A percentile compares a stretch with the other conserved stretches of the same genome.
Conservation (phyloP, 257 asterid species). For the Petrea volubilis region DNA sequence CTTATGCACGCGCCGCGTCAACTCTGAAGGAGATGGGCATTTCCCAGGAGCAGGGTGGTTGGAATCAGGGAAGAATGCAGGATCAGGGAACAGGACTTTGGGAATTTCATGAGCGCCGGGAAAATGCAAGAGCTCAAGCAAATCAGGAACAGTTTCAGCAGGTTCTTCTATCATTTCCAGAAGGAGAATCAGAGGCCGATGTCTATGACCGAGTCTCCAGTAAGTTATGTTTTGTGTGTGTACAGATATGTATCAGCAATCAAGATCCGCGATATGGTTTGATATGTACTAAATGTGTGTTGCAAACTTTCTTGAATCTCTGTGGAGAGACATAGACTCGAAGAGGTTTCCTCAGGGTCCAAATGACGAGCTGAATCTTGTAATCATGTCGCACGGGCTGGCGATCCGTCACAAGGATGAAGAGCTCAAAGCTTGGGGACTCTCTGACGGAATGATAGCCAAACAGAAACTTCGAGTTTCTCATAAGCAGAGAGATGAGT, state of each 20-base stretch:
- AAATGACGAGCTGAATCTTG: constrained; percentile 31
- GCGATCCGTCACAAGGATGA: constrained; percentile 20
- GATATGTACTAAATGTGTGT: neutral
- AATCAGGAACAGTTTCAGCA: constrained; percentile 59
- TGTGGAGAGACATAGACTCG: constrained; percentile 42
- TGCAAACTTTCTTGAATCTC: constrained; percentile 36
- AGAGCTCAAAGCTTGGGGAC: constrained; percentile 20
- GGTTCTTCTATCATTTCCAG: constrained; percentile 73
- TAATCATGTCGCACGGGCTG: constrained; percentile 41
- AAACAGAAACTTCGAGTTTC: constrained; percentile 19
- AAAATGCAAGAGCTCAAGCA: constrained; percentile 58
- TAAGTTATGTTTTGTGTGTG: constrained; percentile 29
- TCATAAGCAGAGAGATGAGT: neutral
- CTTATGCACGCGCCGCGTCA: constrained; percentile 58
- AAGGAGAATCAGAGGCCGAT: constrained; percentile 81
- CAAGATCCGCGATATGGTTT: neutral
- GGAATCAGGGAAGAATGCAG: constrained; percentile 74
- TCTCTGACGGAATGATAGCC: constrained; percentile 14
- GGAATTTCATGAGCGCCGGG: constrained; percentile 61
- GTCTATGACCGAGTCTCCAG: constrained; percentile 74
- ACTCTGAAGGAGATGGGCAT: constrained; percentile 56
- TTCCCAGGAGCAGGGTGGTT: constrained; percentile 39
- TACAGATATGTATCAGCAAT: too few relatives aligned
- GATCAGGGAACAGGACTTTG: constrained; percentile 73
- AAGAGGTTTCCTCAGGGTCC: constrained; percentile 25